phyloP scores from a whole-genome alignment of 1,284 basidiomycete genomes.

The Gomphus sp. region DNA sequence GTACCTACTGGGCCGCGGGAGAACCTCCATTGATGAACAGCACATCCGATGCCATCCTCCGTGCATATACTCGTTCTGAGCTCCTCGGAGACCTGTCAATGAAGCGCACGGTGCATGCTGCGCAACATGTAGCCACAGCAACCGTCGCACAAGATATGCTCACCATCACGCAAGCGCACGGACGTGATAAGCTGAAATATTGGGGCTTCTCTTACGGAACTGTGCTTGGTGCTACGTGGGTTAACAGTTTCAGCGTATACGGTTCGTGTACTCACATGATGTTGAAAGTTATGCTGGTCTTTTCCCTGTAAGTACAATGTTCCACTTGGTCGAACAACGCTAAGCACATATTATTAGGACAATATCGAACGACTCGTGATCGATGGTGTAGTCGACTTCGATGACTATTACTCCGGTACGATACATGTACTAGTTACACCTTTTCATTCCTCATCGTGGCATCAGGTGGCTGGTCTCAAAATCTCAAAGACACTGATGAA shows the following conservation, averaged over 20 bases:
- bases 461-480: conserved; percentile 16
- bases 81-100: conserved; percentile 23
- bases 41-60: conserved; percentile 22
- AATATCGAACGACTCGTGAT: conserved; percentile 25
- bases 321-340: neutral
- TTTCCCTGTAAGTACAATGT: conserved; percentile 31
- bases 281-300: conserved; percentile 31
- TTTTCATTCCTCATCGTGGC: conserved; percentile 2
- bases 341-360: conserved; percentile 14
- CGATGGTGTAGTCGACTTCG: conserved; percentile 18
- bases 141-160: conserved; percentile 36
- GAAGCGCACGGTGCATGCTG: conserved; percentile 13
- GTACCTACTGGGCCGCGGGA: conserved; percentile 18
- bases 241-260: neutral
- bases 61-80: conserved; percentile 23
- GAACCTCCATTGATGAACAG: conserved; percentile 25
- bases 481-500: conserved; percentile 18
- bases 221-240: conserved; percentile 29
- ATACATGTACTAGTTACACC: neutral
- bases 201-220: conserved; percentile 46
- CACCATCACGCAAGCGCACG: conserved; percentile 33
- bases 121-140: conserved; percentile 19
- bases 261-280: neutral
- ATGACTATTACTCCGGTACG: conserved; percentile 8
- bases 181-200: conserved; percentile 36